Base-by-base conservation (phyloP, 768 basidiomycete genomes). In the Pisolithus microcarpus region DNA sequence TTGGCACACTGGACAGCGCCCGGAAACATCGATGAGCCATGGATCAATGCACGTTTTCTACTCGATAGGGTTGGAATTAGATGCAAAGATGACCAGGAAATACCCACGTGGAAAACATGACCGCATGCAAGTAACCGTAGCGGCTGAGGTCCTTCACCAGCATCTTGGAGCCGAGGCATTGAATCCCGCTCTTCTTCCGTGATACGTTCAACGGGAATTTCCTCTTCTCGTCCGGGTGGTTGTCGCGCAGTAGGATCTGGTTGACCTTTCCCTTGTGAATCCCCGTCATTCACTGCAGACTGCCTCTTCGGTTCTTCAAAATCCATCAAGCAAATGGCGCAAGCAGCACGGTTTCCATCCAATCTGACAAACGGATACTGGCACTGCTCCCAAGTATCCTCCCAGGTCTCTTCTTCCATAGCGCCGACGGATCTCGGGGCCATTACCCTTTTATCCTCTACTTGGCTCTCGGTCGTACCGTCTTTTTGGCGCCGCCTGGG, bases 31-130 rank as follows among this genome's bases (percentile, higher is more conserved):
- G 3, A 73, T 82, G 46, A 95, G 67, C 92, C 92, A 95, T 19
- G 90, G 88, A 62, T 95, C 91, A 39, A 94, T 68, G 64, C 91
- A 95, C 21, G 84, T 82, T 87, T 88, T 82, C 88, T 88, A 57
- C 19, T 51, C 31, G 44, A 11, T 23, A 23, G 51, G 18, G 19
- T 28, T 30, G 52, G 31, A 54, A 52, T 50, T 50, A 38, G 21
- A n/a, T 34, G 42, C 24, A 10, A 21, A 46, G 9, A 19, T 28
- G 46, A 50, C 6, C 9, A 49, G 51, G 11, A 28, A 46, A 19
- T 30, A 72, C 87, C 66, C 55, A 92, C 91, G 70, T 95, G 92
- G 69, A 91, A 95, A 43, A 87, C 87, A 73, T 95, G 92, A 2
- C 85, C 85, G 57, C 92, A 95, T 2, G 73, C 73, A 46, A 93